These are phyloP conservation scores for Claviceps sp. DNA, from an alignment of 2,329 filamentous ascomycete genomes.

Conservation along the genomic window DNA sequence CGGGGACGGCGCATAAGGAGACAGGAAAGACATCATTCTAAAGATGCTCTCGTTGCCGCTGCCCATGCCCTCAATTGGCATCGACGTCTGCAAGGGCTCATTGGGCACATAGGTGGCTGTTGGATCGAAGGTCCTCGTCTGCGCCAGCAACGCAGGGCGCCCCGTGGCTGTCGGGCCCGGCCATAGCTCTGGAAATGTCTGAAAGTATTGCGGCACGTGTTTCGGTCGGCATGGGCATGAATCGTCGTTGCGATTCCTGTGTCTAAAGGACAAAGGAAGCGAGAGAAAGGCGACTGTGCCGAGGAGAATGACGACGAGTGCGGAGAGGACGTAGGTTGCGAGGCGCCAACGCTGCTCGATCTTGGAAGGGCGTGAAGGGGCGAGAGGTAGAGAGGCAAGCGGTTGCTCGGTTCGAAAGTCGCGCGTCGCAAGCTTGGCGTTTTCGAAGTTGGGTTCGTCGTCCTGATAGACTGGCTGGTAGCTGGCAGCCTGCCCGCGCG, in stretches of 20 bases:
- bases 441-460: slow-evolving; percentile 9
- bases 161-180: slow-evolving; percentile 59
- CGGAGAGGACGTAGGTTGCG: slow-evolving; percentile 19
- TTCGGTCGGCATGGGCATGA: slow-evolving; percentile 19
- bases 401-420: not conserved
- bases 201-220: slow-evolving; percentile 48
- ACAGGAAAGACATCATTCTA: slow-evolving; percentile 51
- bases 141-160: slow-evolving; percentile 53
- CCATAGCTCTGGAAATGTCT: slow-evolving; percentile 46
- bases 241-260: slow-evolving; percentile 6
- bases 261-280: slow-evolving; percentile 18
- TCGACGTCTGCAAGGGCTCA: slow-evolving; percentile 54
- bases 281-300: slow-evolving; percentile 23
- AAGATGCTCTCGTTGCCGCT: slow-evolving; percentile 52
- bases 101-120: slow-evolving; percentile 53
- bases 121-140: slow-evolving; percentile 55
- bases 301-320: slow-evolving; percentile 23
- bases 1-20: slow-evolving; percentile 56
- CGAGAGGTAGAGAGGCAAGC: slow-evolving; percentile 1
- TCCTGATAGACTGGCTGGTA: slow-evolving; percentile 23
- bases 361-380: slow-evolving; percentile 6
- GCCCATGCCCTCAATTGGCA: slow-evolving; percentile 49
- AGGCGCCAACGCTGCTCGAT: slow-evolving; percentile 17
- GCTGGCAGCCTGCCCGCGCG: slow-evolving; percentile 9
- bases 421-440: not conserved